Conservation (phyloP, 129 eudicot genomes). For the Tagetes erecta region DNA sequence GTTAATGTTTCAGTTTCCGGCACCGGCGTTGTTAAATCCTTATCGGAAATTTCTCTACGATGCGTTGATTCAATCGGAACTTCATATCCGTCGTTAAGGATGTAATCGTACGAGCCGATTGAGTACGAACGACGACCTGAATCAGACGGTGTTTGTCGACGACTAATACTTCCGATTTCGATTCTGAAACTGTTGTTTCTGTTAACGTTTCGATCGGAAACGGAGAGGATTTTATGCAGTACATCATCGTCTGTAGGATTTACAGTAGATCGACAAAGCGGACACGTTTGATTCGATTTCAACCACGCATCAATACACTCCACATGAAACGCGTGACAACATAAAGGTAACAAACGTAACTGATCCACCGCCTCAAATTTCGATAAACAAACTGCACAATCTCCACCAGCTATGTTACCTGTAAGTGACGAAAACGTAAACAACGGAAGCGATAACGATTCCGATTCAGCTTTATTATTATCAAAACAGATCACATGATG, state of each 20-base stretch:
- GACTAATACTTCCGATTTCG: slow-evolving; percentile 77
- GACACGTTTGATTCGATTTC: slow-evolving; percentile 62
- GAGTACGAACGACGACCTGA: slow-evolving; percentile 56
- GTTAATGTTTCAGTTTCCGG: slow-evolving; percentile 59
- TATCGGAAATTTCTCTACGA: slow-evolving; percentile 50
- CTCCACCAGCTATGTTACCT: slow-evolving; percentile 56
- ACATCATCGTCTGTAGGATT: slow-evolving; percentile 53
- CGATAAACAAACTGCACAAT: slow-evolving; percentile 78
- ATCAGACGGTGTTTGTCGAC: slow-evolving; percentile 37
- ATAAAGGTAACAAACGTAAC: slow-evolving; percentile 65
- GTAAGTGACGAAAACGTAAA: slow-evolving; percentile 68
- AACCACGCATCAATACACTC: slow-evolving; percentile 80
- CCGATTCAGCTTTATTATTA: slow-evolving; percentile 35
- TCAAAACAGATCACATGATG: slow-evolving; percentile 37
- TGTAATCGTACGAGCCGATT: slow-evolving; percentile 77
- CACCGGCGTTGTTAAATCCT: slow-evolving; percentile 51
- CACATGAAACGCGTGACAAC: slow-evolving; percentile 84
- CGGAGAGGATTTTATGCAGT: slow-evolving; percentile 45
- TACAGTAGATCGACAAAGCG: slow-evolving; percentile 71
- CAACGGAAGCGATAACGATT: slow-evolving; percentile 70
- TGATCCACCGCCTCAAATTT: slow-evolving; percentile 66
- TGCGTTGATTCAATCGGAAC: slow-evolving; percentile 50
- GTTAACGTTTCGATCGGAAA: slow-evolving; percentile 21
- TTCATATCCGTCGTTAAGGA: slow-evolving; percentile 72
- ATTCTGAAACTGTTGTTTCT: slow-evolving; percentile 52